phyloP scores from a whole-genome alignment of 768 basidiomycete species.

The Candolleomyces efflorescens region DNA sequence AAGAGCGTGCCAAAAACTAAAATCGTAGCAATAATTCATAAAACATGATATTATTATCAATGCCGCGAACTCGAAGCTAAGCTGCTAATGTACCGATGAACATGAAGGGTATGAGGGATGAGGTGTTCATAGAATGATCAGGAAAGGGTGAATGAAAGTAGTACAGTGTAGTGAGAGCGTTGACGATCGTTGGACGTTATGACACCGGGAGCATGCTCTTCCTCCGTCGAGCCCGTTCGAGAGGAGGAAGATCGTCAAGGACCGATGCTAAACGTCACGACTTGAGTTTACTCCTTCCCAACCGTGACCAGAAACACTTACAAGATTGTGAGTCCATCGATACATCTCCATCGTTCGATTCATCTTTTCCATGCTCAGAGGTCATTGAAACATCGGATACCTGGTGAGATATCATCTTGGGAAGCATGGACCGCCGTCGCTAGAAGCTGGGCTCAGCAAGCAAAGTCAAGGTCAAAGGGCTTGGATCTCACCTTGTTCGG shows the following conservation, averaged over 20 bases:
- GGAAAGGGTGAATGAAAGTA: not conserved
- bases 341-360: slow-evolving; percentile 29
- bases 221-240: slow-evolving; percentile 63
- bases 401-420: slow-evolving; percentile 46
- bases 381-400: slow-evolving; percentile 15
- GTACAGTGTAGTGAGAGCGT: slow-evolving; percentile 1
- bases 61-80: not conserved
- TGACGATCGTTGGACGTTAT: not conserved
- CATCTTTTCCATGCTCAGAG: slow-evolving; percentile 21
- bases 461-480: not conserved
- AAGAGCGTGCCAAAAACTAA: not conserved
- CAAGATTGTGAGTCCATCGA: slow-evolving; percentile 45
- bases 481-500: slow-evolving; percentile 50
- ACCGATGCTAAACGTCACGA: slow-evolving; percentile 32
- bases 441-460: slow-evolving; percentile 20
- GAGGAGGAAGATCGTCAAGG: slow-evolving; percentile 53
- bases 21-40: not conserved
- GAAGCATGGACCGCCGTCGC: slow-evolving; percentile 74
- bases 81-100: no score
- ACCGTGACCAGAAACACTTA: slow-evolving; percentile 18
- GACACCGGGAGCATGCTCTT: slow-evolving; percentile 26
- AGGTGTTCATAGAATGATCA: not conserved
- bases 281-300: slow-evolving; percentile 12
- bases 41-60: not conserved
- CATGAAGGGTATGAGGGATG: not conserved